Conservation (phyloP, 1,139 yeast genomes). For the Wickerhamomyces sp. region DNA sequence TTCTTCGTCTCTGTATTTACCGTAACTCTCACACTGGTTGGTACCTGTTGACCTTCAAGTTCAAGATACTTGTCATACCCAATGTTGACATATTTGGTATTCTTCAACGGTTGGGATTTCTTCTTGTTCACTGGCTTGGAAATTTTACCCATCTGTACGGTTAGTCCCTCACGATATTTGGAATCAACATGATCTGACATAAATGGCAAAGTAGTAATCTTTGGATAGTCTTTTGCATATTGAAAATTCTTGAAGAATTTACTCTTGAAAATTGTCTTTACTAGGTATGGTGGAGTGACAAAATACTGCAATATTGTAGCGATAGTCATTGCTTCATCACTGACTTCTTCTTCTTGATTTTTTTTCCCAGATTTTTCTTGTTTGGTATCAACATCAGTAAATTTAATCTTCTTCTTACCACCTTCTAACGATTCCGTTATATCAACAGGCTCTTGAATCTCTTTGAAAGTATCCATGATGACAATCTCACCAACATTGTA, state of each 20-base stretch:
- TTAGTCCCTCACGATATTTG: constrained; percentile 59
- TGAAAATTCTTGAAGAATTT: constrained; percentile 43
- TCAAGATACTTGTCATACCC: constrained; percentile 58
- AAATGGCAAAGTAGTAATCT: constrained; percentile 68
- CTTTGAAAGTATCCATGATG: constrained; percentile 45
- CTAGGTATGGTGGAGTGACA: constrained; percentile 80
- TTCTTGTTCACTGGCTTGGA: constrained; percentile 32
- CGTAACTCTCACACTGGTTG: constrained; percentile 76
- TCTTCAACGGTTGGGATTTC: constrained; percentile 44
- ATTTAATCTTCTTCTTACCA: constrained; percentile 33
- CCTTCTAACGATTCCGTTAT: constrained; percentile 7
- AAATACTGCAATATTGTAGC: constrained; percentile 76
- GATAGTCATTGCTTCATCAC: constrained; percentile 44
- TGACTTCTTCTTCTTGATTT: constrained; percentile 18
- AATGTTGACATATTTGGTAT: constrained; percentile 69
- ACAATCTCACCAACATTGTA: constrained; percentile 72
- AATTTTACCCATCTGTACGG: constrained; percentile 51
- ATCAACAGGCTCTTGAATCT: constrained; percentile 24
- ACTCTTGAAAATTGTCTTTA: constrained; percentile 55
- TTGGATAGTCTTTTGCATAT: constrained; percentile 67
- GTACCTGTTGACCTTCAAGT: constrained; percentile 58
- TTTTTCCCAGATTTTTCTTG: constrained; percentile 21
- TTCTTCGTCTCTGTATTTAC: constrained; percentile 59
- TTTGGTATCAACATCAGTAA: constrained; percentile 29
- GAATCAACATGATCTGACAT: constrained; percentile 39